Conservation (phyloP, 306 rosid species). For the Carpinus fangiana region DNA sequence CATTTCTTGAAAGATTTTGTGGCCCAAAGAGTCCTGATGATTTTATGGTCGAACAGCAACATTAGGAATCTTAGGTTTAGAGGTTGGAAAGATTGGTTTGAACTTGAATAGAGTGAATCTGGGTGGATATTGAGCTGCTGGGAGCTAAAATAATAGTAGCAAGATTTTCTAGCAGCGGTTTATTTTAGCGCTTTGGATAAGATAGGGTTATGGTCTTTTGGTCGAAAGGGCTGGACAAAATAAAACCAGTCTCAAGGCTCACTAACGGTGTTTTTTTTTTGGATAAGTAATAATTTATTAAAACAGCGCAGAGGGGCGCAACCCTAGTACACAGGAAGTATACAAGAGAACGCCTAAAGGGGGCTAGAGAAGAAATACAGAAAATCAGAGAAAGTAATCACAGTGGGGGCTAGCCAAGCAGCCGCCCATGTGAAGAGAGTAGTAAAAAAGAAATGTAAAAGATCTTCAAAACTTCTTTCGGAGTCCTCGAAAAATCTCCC, state of each 20-base stretch:
- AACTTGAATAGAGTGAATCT: not conserved
- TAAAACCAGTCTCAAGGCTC: not conserved
- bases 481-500: no score
- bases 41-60: no score
- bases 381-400: no score
- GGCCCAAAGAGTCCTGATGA: not conserved
- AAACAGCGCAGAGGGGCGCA: no score
- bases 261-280: not conserved
- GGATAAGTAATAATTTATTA: no score
- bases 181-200: not conserved
- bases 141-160: not conserved
- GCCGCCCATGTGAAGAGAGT: no score
- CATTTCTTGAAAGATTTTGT: not conserved
- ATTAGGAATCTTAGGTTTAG: not conserved
- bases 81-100: not conserved
- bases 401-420: no score
- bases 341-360: no score
- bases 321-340: no score
- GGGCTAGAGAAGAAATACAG: no score
- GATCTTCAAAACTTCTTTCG: no score
- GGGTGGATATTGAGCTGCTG: not conserved
- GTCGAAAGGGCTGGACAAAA: not conserved
- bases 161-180: not conserved
- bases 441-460: no score
- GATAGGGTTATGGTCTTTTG: not conserved